Evolutionary conservation across 169 alveolate species (phyloP), one percentile per base, ranked within the genome.

Genomic region (Eimeria brunetti): DNA sequence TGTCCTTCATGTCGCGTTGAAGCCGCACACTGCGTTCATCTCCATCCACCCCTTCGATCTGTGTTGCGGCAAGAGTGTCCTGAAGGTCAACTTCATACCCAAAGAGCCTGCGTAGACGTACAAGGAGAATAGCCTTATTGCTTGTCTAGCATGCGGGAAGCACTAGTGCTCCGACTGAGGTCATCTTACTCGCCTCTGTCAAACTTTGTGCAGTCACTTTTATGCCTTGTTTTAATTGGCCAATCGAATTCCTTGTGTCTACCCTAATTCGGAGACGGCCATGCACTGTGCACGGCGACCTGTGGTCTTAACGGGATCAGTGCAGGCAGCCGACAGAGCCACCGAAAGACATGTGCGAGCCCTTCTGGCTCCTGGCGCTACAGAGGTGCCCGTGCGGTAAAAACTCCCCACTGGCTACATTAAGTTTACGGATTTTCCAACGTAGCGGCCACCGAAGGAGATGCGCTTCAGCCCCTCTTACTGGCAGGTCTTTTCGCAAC

Each of bases 41-140:
- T 12, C 81, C 81, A 24, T 86, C 81, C 46, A 14, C 71, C 7
- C 18, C 7, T 14, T 62, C 83, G 53, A 86, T 22, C 83, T 86
- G 78, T 41, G 78, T 81, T 1, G 49, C 33, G 18, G 92, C 81
- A 33, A 86, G 81, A 0, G 41, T 24, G 60, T 86, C 83, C 62
- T 86, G 92, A 7, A 86, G 58, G 67, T 60, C 62, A n/a, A 62
- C 62, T 60, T 86, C 92, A 38, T 62, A 33, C 24, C n/a, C 92
- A 62, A 86, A 86, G 33, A 86, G 78, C 92, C 92, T 86, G 92
- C 60, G 5, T 38, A 60, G 11, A 62, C 41, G 80, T n/a, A 60
- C 7, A 56, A 41, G 22, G 58, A 78, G 69, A 46, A 9, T 75
- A 9, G 44, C 67, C 24, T 1, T 64, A 78, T 0, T 78, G 38